phyloP scores from a whole-genome alignment of 1,139 yeast genomes.

The Suhomyces ambrosiae region DNA sequence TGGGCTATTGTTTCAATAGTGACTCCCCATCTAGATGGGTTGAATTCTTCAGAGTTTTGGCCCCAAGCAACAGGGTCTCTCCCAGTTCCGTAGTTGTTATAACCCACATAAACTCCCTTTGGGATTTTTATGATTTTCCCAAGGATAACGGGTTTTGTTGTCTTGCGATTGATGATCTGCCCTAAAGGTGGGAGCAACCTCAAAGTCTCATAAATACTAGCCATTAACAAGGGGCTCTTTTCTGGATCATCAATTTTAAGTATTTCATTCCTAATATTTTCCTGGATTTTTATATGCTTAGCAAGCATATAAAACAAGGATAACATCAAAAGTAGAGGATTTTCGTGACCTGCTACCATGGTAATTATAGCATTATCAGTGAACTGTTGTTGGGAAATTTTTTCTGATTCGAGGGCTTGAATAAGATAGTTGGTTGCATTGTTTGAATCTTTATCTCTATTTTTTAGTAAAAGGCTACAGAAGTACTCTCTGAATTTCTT shows the following conservation, averaged over 20 bases:
- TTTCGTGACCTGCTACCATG: slow-evolving; percentile 65
- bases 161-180: slow-evolving; percentile 55
- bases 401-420: slow-evolving; percentile 38
- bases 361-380: slow-evolving; percentile 60
- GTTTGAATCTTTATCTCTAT: slow-evolving; percentile 19
- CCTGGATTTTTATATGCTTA: slow-evolving; percentile 41
- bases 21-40: slow-evolving; percentile 61
- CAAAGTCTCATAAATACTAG: slow-evolving; percentile 49
- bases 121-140: slow-evolving; percentile 53
- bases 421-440: slow-evolving; percentile 36
- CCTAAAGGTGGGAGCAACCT: slow-evolving; percentile 61
- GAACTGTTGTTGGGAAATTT: slow-evolving; percentile 48
- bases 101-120: slow-evolving; percentile 57
- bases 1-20: slow-evolving; percentile 35
- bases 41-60: slow-evolving; percentile 45
- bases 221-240: slow-evolving; percentile 1
- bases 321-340: slow-evolving; percentile 56
- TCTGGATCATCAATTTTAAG: slow-evolving; percentile 8
- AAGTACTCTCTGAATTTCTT: slow-evolving; percentile 40
- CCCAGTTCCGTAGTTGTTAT: slow-evolving; percentile 59
- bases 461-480: slow-evolving; percentile 27
- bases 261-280: slow-evolving; percentile 32
- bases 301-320: slow-evolving; percentile 52
- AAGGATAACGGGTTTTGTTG: slow-evolving; percentile 38
- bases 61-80: slow-evolving; percentile 56